Conservation (phyloP, 805 yeast species). For the Limtongozyma cylindracea region DNA sequence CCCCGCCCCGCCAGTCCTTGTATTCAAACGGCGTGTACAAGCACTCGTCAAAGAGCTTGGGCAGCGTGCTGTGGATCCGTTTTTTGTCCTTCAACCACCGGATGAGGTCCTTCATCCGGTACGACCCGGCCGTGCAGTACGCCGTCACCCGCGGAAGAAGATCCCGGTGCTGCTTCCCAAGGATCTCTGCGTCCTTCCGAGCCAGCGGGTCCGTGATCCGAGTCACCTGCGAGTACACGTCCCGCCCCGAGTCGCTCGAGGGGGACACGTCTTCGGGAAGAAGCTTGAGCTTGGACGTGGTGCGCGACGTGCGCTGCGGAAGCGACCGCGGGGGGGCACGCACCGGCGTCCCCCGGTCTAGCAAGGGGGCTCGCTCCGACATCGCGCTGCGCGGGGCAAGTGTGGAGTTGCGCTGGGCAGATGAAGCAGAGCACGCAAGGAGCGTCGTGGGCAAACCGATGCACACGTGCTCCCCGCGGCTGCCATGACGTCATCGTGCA, state of each 20-base stretch:
- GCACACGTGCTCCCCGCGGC: no score
- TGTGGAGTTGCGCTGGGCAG: no score
- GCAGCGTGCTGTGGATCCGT: constrained; percentile 49
- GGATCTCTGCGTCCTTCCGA: constrained; percentile 75
- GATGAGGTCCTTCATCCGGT: constrained; percentile 65
- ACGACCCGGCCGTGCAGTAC: constrained; percentile 86
- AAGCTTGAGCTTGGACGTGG: constrained; percentile 46
- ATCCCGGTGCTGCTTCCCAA: constrained; percentile 70
- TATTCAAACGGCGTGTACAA: constrained; percentile 75
- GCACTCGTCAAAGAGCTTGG: constrained; percentile 85
- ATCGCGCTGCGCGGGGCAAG: no score
- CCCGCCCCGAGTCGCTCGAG: constrained; percentile 10
- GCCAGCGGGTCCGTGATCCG: constrained; percentile 75
- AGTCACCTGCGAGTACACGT: constrained; percentile 64
- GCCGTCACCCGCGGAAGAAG: constrained; percentile 86
- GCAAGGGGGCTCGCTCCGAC: no score
- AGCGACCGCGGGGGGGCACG: no score
- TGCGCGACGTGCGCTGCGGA: constrained; percentile 55
- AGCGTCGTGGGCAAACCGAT: no score
- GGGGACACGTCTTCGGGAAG: constrained; percentile 30
- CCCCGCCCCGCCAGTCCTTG: constrained; percentile 45
- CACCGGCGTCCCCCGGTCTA: no score
- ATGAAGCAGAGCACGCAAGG: no score
- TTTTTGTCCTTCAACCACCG: constrained; percentile 69
- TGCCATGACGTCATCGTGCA: no score